These are phyloP conservation scores for Diplodia scrobiculata DNA, from an alignment of 2,329 filamentous ascomycete genomes.

Conservation along the genomic window DNA sequence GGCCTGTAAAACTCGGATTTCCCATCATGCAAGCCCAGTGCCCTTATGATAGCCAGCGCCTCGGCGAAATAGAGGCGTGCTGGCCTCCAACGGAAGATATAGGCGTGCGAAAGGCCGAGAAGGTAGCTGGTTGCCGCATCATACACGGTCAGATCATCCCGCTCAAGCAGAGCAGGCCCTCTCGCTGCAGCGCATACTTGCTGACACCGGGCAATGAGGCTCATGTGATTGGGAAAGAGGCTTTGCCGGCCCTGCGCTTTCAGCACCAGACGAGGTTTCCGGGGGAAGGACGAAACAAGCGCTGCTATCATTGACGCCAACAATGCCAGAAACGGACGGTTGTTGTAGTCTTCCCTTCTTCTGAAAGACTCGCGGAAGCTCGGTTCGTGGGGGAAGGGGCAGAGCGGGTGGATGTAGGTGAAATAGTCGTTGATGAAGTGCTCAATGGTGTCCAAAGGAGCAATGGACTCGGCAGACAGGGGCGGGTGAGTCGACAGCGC, in stretches of 20 bases:
- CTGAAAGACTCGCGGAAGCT: constrained; percentile 71
- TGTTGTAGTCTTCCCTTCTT: constrained; percentile 66
- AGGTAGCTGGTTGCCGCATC: constrained; percentile 77
- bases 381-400: constrained; percentile 76
- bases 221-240: constrained; percentile 68
- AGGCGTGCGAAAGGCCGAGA: constrained; percentile 65
- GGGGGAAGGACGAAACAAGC: constrained; percentile 74
- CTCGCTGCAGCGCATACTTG: constrained; percentile 69
- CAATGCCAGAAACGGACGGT: constrained; percentile 68
- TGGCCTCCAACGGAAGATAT: constrained; percentile 68
- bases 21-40: constrained; percentile 65
- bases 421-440: constrained; percentile 79
- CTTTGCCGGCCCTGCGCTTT: constrained; percentile 66
- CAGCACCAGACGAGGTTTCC: constrained; percentile 69
- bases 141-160: constrained; percentile 58
- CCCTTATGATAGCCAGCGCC: constrained; percentile 67
- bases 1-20: constrained; percentile 39
- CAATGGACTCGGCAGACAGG: constrained; percentile 68
- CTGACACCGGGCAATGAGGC: constrained; percentile 70
- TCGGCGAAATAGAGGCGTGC: constrained; percentile 73
- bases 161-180: constrained; percentile 60
- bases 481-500: constrained; percentile 52
- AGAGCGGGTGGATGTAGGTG: constrained; percentile 76
- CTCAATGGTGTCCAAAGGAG: constrained; percentile 67
- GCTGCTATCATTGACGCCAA: constrained; percentile 73